These are phyloP conservation scores for Neurospora sp. DNA, from an alignment of 495 filamentous ascomycete species.

Conservation along the genomic window DNA sequence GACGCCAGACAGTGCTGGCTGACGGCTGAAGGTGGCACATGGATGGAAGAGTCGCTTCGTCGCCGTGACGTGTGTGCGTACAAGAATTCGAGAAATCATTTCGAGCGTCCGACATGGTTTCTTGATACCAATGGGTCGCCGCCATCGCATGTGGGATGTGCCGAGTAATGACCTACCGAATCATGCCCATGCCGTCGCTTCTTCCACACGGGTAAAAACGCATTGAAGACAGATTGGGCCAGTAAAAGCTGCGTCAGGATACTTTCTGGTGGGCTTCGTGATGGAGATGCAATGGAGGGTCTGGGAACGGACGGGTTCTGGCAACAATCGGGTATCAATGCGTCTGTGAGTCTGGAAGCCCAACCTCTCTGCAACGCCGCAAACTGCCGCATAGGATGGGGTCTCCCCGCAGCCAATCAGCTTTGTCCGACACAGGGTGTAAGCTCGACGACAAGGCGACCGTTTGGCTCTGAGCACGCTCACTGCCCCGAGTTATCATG, in stretches of 20 bases:
- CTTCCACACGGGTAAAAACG: background rate
- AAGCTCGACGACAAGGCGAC: constrained; percentile 1
- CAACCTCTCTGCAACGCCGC: constrained; percentile 9
- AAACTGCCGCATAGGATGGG: constrained; percentile 2
- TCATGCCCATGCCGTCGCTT: background rate
- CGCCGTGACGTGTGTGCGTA: background rate
- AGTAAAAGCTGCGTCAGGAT: constrained; percentile 6
- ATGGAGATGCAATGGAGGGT: background rate
- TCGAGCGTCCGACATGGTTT: background rate
- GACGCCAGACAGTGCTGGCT: background rate
- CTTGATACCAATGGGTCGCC: background rate
- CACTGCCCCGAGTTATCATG: background rate
- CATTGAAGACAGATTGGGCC: constrained; percentile 8
- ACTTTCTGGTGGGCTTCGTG: background rate
- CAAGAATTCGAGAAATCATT: background rate
- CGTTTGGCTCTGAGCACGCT: constrained; percentile 2
- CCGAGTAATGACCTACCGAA: constrained; percentile 8
- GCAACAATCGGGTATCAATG: constrained; percentile 27
- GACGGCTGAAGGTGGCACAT: background rate
- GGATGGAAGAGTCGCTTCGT: background rate
- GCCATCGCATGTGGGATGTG: background rate
- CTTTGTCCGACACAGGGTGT: background rate
- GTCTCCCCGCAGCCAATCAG: constrained; percentile 17
- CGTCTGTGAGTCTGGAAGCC: constrained; percentile 14
- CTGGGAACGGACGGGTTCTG: constrained; percentile 9